Evolutionary conservation across 2,329 filamentous ascomycete species (phyloP), one percentile per base, ranked within the genome.

Genomic region (Penicillium aurantiogriseum): DNA sequence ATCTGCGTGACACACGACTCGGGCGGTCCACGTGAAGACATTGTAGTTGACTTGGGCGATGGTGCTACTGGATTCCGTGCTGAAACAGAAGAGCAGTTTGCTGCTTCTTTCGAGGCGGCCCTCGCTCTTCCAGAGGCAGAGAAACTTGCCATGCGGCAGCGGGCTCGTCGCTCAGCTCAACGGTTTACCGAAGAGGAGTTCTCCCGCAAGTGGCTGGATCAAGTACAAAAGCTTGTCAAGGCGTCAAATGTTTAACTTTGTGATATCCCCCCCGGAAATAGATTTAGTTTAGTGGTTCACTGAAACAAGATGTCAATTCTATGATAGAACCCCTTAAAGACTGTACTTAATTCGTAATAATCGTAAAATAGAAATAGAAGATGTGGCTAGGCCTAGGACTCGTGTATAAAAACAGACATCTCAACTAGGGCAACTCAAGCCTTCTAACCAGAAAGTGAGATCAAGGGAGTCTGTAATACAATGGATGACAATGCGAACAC

Each of bases 1-100:
- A 92, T 99, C 56, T 87, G 89, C 5, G 92, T 99, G 0, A 94
- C 97, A 9, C 94, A 99, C 69, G 82, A 97, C 74, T 94, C 90
- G 50, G 94, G 93, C 9, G 94, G 94, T 0, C 94, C 94, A 2
- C 96, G 94, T 76, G 77, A 91, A 61, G 94, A 99, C 71, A 99
- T 99, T 64, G 93, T 97, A 17, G 84, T 91, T 10, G 83, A 89
- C 11, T 79, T 94, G 36, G 87, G 94, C 62, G 91, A 90, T 4
- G 78, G 88, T 63, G 86, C 88, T 11, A 97, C 70, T 85, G 93
- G 94, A 5, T 97, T 93, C 78, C 91, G 93, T 67, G 93, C 92
- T 0, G 88, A 86, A 1, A 93, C 88, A 0, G 80, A 85, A 8
- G 80, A 84, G 3, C 88, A 96, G 58, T 99, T 95, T 71, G 91